These are phyloP conservation scores for Trifolium subterraneum DNA, from an alignment of 306 rosid genomes.

Conservation along the genomic window DNA sequence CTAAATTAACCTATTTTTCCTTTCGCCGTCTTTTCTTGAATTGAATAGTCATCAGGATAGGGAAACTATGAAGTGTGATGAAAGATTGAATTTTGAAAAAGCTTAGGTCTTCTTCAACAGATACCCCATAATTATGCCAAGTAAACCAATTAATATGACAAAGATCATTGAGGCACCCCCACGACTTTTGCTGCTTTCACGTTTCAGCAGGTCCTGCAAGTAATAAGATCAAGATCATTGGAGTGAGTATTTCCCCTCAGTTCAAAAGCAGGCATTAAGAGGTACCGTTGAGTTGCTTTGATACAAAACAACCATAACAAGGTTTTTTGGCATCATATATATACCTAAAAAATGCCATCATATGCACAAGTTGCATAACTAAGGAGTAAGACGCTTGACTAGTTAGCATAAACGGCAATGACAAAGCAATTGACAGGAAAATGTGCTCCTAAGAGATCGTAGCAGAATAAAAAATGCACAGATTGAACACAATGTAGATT, in stretches of 20 bases:
- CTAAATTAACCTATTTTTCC: conserved; percentile 52
- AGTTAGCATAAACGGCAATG: conserved; percentile 3
- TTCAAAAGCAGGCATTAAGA: conserved; percentile 30
- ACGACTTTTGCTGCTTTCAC: conserved; percentile 59
- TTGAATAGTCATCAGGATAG: conserved; percentile 45
- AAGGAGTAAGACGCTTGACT: neutral
- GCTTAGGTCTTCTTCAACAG: conserved; percentile 67
- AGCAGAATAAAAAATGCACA: neutral
- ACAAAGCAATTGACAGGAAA: conserved; percentile 25
- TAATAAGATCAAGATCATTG: conserved; percentile 2
- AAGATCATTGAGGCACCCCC: conserved; percentile 67
- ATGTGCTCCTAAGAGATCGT: conserved; percentile 15
- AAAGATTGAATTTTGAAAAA: conserved; percentile 27
- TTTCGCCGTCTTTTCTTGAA: conserved; percentile 56
- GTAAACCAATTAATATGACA: conserved; percentile 63
- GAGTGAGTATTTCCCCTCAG: conserved; percentile 17
- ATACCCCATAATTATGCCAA: conserved; percentile 79
- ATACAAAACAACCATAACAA: conserved; percentile 20
- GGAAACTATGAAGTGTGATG: conserved; percentile 44
- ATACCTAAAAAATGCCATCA: neutral
- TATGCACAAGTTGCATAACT: neutral
- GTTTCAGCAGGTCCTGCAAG: conserved; percentile 81
- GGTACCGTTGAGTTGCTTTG: neutral
- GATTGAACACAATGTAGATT: neutral
- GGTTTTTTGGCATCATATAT: neutral